Evolutionary conservation across 371 early-diverging fungal species (phyloP), one percentile per base, ranked within the genome.

Genomic region (Mucor saturninus): DNA sequence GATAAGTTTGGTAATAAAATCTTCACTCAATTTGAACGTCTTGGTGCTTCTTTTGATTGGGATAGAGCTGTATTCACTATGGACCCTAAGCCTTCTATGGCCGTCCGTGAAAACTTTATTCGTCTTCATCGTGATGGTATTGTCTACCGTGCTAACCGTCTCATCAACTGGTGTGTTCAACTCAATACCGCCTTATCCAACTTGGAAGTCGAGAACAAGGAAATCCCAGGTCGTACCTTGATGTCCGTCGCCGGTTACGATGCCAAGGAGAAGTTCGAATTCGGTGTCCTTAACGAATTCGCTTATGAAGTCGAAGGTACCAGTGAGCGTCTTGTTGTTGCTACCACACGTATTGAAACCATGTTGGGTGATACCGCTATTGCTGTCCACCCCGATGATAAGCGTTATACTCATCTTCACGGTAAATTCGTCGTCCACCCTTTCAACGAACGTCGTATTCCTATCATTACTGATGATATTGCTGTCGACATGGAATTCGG

Each of bases 341-440:
- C 97, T 28, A 99, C 99, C 21, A 99, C 99, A 3, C 94, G 99
- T 91, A 88, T 98, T 64, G 99, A 99, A 81, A 99, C 99, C 57
- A 99, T 99, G 95, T 83, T 99, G 52, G 99, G 98, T 69, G 99
- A 99, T 83, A 91, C 95, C 13, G 99, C 98, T 31, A 83, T 99
- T 74, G 98, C 98, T 58, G 92, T 98, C 31, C 95, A 99, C 73
- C 91, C 94, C 35, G 63, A 91, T 31, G 94, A 94, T 69, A 75
- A 80, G 62, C 90, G 94, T 49, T 93, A 93, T 79, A 88, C 79
- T 83, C 94, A 96, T 71, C 88, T 97, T 26, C 92, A 93, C 50
- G 98, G 98, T 56, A 97, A 96, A 70, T 93, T 75, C 71, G 98
- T 91, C 13, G 82, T 92, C 28, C 99, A 99, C 80, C 99, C 99